Percentiles rank a stretch among this genome's conserved stretches.
phyloP scores from a whole-genome alignment of 306 rosid species.

The Cicer chorassanicum region DNA sequence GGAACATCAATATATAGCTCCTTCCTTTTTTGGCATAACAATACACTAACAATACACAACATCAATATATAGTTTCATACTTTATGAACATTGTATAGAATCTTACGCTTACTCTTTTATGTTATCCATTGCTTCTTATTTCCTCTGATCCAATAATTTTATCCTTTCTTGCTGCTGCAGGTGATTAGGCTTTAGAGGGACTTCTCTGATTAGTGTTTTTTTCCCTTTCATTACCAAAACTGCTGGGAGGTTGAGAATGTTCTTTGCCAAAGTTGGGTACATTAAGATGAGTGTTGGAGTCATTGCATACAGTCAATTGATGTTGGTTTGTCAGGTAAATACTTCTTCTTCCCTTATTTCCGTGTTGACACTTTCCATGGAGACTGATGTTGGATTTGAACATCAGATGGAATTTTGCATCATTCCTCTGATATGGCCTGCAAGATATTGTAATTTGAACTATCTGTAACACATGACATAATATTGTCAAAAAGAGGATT shows the following conservation, averaged over 20 bases:
- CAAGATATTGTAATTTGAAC: background rate
- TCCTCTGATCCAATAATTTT: slow-evolving; percentile 25
- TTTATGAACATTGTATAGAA: slow-evolving; percentile 2
- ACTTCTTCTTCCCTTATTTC: slow-evolving; percentile 16
- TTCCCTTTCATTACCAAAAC: slow-evolving; percentile 41
- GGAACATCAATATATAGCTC: background rate
- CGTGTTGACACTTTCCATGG: background rate
- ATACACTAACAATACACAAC: background rate
- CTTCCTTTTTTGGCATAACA: background rate
- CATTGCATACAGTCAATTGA: slow-evolving; percentile 78
- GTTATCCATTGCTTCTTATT: slow-evolving; percentile 7
- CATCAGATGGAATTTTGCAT: background rate
- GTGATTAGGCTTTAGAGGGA: slow-evolving; percentile 45
- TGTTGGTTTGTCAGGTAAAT: slow-evolving; percentile 93
- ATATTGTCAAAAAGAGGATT: slow-evolving; percentile 1
- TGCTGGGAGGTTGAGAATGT: slow-evolving; percentile 74
- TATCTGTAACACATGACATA: background rate
- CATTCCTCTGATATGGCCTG: slow-evolving; percentile 1
- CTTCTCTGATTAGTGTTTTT: slow-evolving; percentile 41
- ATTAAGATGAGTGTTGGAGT: slow-evolving; percentile 92
- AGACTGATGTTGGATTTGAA: background rate
- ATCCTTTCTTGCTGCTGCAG: slow-evolving; percentile 48
- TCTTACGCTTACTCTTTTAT: background rate
- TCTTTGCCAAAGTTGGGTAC: slow-evolving; percentile 72
- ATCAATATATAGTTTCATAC: background rate